A percentile compares a stretch with the other conserved stretches of the same genome.
These are phyloP conservation scores for Santalum album DNA, from an alignment of 164 flowering plant species.

Conservation along the genomic window DNA sequence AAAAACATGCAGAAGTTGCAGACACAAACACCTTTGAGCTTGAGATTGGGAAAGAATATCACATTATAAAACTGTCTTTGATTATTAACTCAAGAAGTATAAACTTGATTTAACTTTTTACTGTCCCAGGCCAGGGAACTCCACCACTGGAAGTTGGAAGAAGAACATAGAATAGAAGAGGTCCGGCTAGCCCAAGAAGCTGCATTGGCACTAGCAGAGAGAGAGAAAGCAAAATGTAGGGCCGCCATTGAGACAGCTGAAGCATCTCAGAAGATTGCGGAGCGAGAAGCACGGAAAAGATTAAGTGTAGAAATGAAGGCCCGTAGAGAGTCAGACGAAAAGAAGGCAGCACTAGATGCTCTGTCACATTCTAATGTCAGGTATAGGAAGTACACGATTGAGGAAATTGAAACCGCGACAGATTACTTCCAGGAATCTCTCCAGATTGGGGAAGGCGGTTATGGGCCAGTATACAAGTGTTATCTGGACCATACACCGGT, in stretches of 20 bases:
- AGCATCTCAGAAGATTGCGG: slow-evolving; percentile 64
- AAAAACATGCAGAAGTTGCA: no score
- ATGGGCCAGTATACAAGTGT: slow-evolving; percentile 65
- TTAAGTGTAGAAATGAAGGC: slow-evolving; percentile 55
- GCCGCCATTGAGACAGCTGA: slow-evolving; percentile 73
- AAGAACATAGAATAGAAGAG: slow-evolving; percentile 54
- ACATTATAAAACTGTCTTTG: no score
- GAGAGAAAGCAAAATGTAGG: slow-evolving; percentile 57
- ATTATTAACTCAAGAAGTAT: no score
- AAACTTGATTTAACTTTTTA: no score
- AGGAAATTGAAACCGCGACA: slow-evolving; percentile 62
- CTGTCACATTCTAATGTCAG: slow-evolving; percentile 29
- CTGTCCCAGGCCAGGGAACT: slow-evolving; percentile 61
- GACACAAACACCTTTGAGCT: no score
- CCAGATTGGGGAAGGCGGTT: slow-evolving; percentile 81
- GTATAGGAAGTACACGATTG: slow-evolving; percentile 59
- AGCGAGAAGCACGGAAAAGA: slow-evolving; percentile 66
- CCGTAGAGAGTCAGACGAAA: slow-evolving; percentile 51
- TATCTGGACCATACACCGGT: slow-evolving; percentile 61
- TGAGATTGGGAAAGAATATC: no score
- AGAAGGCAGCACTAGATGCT: slow-evolving; percentile 27
- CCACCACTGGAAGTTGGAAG: slow-evolving; percentile 77
- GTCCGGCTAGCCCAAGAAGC: slow-evolving; percentile 62
- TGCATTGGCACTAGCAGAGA: slow-evolving; percentile 51
- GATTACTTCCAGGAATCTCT: slow-evolving; percentile 36